A percentile compares a stretch with the other conserved stretches of the same genome.
Evolutionary conservation across 208 protist species (phyloP).

Genomic region (Tritrichomonas musculus): DNA sequence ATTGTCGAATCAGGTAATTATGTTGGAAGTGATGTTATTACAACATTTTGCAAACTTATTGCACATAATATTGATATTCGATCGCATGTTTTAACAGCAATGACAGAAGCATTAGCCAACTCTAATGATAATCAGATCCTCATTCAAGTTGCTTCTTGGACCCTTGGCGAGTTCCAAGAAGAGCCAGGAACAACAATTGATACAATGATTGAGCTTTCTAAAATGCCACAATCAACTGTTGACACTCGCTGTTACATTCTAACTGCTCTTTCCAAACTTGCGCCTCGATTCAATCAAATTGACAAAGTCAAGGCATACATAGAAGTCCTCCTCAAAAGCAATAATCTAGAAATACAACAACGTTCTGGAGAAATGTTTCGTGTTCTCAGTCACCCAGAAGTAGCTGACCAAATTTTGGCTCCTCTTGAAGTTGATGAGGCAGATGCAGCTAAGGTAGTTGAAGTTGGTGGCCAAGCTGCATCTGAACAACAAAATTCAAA

Average conservation of each 20-base stretch:
- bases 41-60: neutral
- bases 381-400: neutral
- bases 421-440: neutral
- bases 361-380: neutral
- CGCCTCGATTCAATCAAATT: neutral
- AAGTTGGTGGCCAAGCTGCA: neutral
- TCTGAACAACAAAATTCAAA: neutral
- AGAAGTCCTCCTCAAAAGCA: neutral
- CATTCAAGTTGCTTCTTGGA: neutral
- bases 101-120: neutral
- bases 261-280: neutral
- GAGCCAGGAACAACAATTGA: neutral
- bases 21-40: neutral
- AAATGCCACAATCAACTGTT: neutral
- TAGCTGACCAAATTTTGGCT: neutral
- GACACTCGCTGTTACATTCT: neutral
- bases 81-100: neutral
- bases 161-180: neutral
- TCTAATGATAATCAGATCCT: neutral
- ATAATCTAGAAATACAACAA: neutral
- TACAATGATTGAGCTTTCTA: neutral
- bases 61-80: neutral
- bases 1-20: neutral
- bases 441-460: neutral
- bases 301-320: neutral